A percentile compares a stretch with the other conserved stretches of the same genome.
Evolutionary conservation across 2,329 filamentous ascomycete genomes (phyloP).

Genomic region (Byssochlamys sp.): DNA sequence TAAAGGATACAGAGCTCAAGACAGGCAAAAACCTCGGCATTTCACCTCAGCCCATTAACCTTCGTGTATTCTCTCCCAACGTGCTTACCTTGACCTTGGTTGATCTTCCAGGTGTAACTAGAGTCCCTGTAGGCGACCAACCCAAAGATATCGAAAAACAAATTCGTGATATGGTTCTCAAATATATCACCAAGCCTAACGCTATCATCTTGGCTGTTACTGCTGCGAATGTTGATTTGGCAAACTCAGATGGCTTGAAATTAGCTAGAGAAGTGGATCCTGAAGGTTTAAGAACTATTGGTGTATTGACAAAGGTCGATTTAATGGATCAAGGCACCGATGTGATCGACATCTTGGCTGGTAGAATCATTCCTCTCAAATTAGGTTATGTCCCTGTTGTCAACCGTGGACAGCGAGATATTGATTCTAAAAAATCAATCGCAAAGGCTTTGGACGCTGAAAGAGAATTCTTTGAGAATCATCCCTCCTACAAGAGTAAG

Average conservation of each 20-base stretch:
- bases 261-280: constrained; percentile 93
- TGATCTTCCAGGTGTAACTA: constrained; percentile 90
- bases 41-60: constrained; percentile 90
- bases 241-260: constrained; percentile 95
- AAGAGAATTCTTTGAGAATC: constrained; percentile 94
- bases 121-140: constrained; percentile 92
- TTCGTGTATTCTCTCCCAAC: constrained; percentile 96
- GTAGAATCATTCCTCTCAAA: constrained; percentile 88
- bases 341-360: constrained; percentile 94
- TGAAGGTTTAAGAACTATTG: constrained; percentile 93
- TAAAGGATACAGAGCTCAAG: constrained; percentile 90
- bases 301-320: constrained; percentile 96
- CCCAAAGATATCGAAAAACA: constrained; percentile 93
- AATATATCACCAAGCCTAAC: constrained; percentile 97
- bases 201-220: constrained; percentile 96
- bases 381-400: constrained; percentile 97
- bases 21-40: constrained; percentile 94
- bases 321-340: constrained; percentile 98
- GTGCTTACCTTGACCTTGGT: constrained; percentile 93
- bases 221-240: constrained; percentile 91
- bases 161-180: constrained; percentile 95
- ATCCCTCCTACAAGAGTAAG: constrained; percentile 98
- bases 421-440: constrained; percentile 95
- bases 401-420: constrained; percentile 94
- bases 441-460: constrained; percentile 82